Percentiles rank a stretch among this genome's conserved stretches.
Evolutionary conservation across 108 stramenopile species (phyloP).

Genomic region (Tribonema minus): DNA sequence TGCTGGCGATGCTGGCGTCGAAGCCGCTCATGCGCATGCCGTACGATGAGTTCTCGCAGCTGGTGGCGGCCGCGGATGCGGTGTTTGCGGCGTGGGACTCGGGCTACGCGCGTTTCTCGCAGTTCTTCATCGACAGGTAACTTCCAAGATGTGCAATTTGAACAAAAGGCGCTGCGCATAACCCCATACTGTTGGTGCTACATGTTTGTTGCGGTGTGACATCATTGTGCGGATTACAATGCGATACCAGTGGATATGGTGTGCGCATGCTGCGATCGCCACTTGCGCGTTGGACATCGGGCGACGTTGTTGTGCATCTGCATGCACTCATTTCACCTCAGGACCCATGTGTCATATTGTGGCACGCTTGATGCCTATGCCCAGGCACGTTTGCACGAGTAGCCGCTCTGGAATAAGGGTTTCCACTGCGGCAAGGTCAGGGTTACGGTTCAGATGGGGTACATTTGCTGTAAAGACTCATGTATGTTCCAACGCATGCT

Average conservation of each 20-base stretch:
- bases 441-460: too few species aligned
- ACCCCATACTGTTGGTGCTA: neutral
- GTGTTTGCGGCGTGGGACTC: slow-evolving; percentile 57
- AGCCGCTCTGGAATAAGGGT: too few species aligned
- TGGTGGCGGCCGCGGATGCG: slow-evolving; percentile 22
- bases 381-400: too few species aligned
- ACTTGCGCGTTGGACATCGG: too few species aligned
- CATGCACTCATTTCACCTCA: too few species aligned
- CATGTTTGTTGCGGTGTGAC: neutral
- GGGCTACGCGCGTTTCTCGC: slow-evolving; percentile 55
- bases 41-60: slow-evolving; percentile 33
- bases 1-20: slow-evolving; percentile 58
- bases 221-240: neutral
- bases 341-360: too few species aligned
- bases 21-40: slow-evolving; percentile 49
- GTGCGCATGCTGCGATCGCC: too few species aligned
- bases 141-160: slow-evolving; percentile 35
- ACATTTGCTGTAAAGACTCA: too few species aligned
- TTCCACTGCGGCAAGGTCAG: too few species aligned
- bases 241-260: neutral
- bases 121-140: slow-evolving; percentile 44
- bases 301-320: too few species aligned
- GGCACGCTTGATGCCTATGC: too few species aligned
- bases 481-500: too few species aligned
- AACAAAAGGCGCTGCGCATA: neutral